phyloP scores from a whole-genome alignment of 2,329 filamentous ascomycete genomes.

The Talaromyces sp. region DNA sequence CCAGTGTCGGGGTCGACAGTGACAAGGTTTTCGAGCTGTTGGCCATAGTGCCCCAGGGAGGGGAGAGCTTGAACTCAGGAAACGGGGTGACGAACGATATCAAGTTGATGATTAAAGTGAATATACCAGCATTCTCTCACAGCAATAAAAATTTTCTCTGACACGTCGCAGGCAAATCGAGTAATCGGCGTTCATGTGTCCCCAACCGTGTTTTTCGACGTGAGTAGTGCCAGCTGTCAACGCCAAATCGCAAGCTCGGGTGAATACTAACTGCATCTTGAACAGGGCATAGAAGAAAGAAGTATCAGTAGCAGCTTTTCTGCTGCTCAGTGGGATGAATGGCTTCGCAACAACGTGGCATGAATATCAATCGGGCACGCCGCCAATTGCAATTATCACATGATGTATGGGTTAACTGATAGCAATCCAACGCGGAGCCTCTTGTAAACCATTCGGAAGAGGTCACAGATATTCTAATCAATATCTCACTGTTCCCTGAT shows the following conservation, averaged over 20 bases:
- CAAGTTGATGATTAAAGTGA: slow-evolving; percentile 74
- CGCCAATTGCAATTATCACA: neutral
- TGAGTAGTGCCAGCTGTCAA: slow-evolving; percentile 17
- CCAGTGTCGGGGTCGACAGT: slow-evolving; percentile 62
- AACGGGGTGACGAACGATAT: slow-evolving; percentile 81
- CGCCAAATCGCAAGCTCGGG: neutral
- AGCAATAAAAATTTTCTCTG: neutral
- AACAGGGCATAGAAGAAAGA: slow-evolving; percentile 63
- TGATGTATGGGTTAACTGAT: neutral
- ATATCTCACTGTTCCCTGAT: slow-evolving; percentile 4
- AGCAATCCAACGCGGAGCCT: neutral
- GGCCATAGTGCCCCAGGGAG: slow-evolving; percentile 62
- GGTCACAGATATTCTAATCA: neutral
- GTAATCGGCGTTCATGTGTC: slow-evolving; percentile 83
- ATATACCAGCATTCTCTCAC: slow-evolving; percentile 5
- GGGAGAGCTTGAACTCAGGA: slow-evolving; percentile 64
- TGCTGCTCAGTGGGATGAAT: slow-evolving; percentile 77
- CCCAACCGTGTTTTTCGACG: slow-evolving; percentile 84
- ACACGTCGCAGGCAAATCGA: slow-evolving; percentile 48
- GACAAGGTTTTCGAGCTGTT: slow-evolving; percentile 65
- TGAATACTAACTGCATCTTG: slow-evolving; percentile 19
- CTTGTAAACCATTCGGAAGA: neutral
- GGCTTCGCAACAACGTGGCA: slow-evolving; percentile 62
- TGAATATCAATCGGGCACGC: slow-evolving; percentile 26
- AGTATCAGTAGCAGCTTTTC: slow-evolving; percentile 76